These are phyloP conservation scores for Fusarium equiseti DNA, from an alignment of 2,329 filamentous ascomycete species.

Conservation along the genomic window DNA sequence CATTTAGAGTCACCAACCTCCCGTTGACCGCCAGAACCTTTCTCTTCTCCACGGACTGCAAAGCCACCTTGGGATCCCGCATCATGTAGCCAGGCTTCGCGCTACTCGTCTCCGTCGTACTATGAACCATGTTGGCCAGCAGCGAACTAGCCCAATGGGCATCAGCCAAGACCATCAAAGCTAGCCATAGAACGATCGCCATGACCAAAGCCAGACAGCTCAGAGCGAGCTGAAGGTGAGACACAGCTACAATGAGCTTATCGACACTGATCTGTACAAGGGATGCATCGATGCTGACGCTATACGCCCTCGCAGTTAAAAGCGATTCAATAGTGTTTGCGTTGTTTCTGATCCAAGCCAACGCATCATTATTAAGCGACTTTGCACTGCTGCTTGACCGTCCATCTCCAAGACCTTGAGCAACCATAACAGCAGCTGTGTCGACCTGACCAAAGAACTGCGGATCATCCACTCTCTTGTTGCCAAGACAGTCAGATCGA, in stretches of 20 bases:
- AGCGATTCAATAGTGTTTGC: background rate
- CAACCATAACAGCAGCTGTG: conserved; percentile 29
- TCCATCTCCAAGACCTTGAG: conserved; percentile 11
- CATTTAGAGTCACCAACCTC: background rate
- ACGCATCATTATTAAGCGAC: conserved; percentile 20
- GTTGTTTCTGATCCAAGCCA: conserved; percentile 8
- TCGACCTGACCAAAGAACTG: conserved; percentile 37
- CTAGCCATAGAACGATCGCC: conserved; percentile 15
- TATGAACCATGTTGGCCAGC: conserved; percentile 27
- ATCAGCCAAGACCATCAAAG: conserved; percentile 18
- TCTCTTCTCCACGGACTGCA: background rate
- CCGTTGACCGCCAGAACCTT: background rate
- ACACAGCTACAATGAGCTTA: conserved; percentile 33
- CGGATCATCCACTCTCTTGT: background rate
- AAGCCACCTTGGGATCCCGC: background rate
- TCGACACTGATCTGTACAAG: conserved; percentile 28
- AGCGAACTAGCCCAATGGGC: conserved; percentile 30
- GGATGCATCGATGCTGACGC: conserved; percentile 22
- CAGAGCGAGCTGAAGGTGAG: conserved; percentile 20
- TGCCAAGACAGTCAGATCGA: conserved; percentile 15
- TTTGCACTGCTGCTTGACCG: conserved; percentile 27
- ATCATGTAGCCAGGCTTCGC: conserved; percentile 27
- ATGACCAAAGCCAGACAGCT: conserved; percentile 17
- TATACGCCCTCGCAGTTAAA: conserved; percentile 20
- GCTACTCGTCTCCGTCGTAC: background rate